phyloP scores from a whole-genome alignment of 768 basidiomycete genomes.

The Cystobasidium ongulense region DNA sequence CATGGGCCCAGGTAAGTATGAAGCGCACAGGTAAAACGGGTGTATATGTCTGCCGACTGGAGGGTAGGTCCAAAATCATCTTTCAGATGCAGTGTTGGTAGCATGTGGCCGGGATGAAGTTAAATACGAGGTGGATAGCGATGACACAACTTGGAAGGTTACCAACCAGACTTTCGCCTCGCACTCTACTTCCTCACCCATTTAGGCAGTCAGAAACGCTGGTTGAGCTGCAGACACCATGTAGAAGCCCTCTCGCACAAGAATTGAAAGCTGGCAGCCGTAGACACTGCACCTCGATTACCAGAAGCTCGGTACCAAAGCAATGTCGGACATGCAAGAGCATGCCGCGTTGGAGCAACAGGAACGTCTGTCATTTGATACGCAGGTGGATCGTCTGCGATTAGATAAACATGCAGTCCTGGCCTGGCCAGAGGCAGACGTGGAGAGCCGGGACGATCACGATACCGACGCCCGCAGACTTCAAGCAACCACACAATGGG shows the following conservation, averaged over 20 bases:
- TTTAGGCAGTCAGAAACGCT: too few species aligned
- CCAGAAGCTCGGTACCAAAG: too few species aligned
- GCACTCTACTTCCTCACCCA: too few species aligned
- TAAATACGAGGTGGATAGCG: too few species aligned
- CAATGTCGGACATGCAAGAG: background rate
- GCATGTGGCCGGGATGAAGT: too few species aligned
- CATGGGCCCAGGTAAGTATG: slow-evolving; percentile 8
- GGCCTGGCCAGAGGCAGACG: background rate
- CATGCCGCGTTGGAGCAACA: background rate
- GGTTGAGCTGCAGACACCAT: background rate
- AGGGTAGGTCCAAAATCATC: too few species aligned
- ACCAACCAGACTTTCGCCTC: too few species aligned
- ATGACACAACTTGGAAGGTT: too few species aligned
- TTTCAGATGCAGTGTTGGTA: too few species aligned
- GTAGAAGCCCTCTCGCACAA: background rate
- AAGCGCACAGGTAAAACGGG: background rate
- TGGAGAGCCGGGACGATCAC: background rate
- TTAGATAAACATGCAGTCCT: background rate
- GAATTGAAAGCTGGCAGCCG: too few species aligned
- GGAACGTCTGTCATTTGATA: background rate
- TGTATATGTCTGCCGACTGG: too few species aligned
- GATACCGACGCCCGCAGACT: background rate
- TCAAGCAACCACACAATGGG: background rate
- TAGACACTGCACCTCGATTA: background rate
- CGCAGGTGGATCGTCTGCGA: background rate